Conservation (phyloP, 192 early-diverging fungal genomes). For the Oehlia diaphana region DNA sequence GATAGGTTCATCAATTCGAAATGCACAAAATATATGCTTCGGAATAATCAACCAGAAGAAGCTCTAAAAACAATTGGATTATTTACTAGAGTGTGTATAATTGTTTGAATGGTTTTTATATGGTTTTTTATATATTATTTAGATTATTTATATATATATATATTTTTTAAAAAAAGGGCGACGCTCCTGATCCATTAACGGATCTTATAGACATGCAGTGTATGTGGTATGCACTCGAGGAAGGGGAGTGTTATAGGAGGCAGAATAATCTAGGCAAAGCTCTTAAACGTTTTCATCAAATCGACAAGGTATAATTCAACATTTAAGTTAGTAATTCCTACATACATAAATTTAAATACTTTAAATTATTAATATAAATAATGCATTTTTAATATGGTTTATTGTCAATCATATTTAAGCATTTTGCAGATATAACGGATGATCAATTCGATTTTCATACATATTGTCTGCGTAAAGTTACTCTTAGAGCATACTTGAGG, state of each 20-base stretch:
- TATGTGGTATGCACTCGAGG: slow-evolving; percentile 85
- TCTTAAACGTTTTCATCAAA: slow-evolving; percentile 85
- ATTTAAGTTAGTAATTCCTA: neutral
- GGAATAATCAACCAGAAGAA: slow-evolving; percentile 74
- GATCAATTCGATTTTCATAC: slow-evolving; percentile 97
- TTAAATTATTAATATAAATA: neutral
- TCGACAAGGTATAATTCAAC: slow-evolving; percentile 56
- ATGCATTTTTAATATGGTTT: neutral
- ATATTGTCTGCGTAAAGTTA: slow-evolving; percentile 88
- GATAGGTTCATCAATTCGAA: slow-evolving; percentile 96
- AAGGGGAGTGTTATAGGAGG: slow-evolving; percentile 69
- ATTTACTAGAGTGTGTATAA: slow-evolving; percentile 71
- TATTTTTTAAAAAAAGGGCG: slow-evolving; percentile 33
- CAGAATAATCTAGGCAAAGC: slow-evolving; percentile 74
- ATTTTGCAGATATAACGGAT: slow-evolving; percentile 82
- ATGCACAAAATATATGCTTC: slow-evolving; percentile 91
- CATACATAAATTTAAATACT: neutral
- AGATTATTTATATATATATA: neutral
- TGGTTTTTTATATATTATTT: neutral
- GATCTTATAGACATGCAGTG: slow-evolving; percentile 92
- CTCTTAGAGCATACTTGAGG: slow-evolving; percentile 84
- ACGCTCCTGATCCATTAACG: slow-evolving; percentile 64
- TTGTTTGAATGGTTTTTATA: neutral
- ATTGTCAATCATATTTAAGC: slow-evolving; percentile 38
- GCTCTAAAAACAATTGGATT: slow-evolving; percentile 83